These are phyloP conservation scores for Digitaria exilis DNA, from an alignment of 202 grass and related monocot genomes.

Conservation along the genomic window DNA sequence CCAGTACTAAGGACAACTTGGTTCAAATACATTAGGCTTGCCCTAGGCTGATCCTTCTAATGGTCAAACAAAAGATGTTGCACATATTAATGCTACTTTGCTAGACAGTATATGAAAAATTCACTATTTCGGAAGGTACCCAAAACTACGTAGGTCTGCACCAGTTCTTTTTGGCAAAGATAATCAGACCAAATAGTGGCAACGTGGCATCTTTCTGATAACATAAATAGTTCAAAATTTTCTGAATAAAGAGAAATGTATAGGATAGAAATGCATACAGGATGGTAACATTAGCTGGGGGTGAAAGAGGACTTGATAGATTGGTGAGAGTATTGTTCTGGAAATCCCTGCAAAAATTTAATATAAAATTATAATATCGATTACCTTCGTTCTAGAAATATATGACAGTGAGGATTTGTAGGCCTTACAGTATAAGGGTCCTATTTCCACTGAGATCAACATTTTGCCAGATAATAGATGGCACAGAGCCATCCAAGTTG, in stretches of 20 bases:
- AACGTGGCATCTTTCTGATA: background rate
- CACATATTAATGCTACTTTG: too few species aligned
- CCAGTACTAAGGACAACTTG: too few species aligned
- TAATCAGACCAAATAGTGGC: background rate
- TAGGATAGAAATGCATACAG: conserved; percentile 59
- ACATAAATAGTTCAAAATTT: background rate
- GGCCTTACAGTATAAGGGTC: conserved; percentile 78
- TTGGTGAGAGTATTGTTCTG: conserved; percentile 76
- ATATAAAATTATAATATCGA: conserved; percentile 28
- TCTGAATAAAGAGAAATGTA: background rate
- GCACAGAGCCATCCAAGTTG: conserved; percentile 69
- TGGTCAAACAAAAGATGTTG: too few species aligned
- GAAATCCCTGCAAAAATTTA: conserved; percentile 81
- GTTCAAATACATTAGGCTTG: too few species aligned
- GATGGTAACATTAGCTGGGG: conserved; percentile 83
- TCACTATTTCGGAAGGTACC: too few species aligned
- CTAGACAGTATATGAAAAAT: too few species aligned
- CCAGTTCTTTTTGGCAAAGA: conserved; percentile 13
- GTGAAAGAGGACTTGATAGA: conserved; percentile 61
- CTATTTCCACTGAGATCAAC: conserved; percentile 64
- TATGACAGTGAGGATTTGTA: conserved; percentile 23
- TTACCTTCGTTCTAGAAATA: background rate
- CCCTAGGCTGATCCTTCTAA: too few species aligned
- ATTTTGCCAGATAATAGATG: conserved; percentile 75
- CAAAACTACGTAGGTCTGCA: too few species aligned